Percentiles rank a stretch among this genome's conserved stretches.
phyloP scores from a whole-genome alignment of 805 yeast genomes.

The Vanderwaltozyma tropicalis region DNA sequence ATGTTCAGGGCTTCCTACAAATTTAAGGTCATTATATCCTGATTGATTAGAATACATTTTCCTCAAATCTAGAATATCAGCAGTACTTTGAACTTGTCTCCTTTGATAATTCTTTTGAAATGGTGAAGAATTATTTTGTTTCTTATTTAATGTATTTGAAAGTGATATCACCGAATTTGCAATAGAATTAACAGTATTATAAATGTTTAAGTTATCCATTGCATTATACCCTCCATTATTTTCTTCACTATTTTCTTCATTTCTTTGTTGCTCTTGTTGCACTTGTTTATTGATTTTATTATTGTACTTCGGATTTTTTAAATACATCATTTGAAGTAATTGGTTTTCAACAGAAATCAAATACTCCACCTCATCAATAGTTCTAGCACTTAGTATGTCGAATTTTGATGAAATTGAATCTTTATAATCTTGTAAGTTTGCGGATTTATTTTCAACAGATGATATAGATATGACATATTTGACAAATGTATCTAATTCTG shows the following conservation, averaged over 20 bases:
- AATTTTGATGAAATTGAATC: constrained; percentile 30
- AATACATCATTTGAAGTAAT: constrained; percentile 12
- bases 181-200: constrained; percentile 27
- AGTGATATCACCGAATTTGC: constrained; percentile 28
- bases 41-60: not conserved
- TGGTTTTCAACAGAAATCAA: constrained; percentile 39
- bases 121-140: constrained; percentile 12
- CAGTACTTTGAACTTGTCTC: constrained; percentile 19
- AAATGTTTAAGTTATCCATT: constrained; percentile 28
- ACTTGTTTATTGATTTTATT: too few relatives aligned
- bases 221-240: constrained; percentile 16
- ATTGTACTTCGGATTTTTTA: not conserved
- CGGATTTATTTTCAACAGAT: constrained; percentile 16
- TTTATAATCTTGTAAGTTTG: constrained; percentile 7
- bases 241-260: not conserved
- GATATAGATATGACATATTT: constrained; percentile 29
- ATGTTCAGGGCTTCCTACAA: constrained; percentile 1
- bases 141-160: constrained; percentile 18
- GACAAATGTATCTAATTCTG: constrained; percentile 30
- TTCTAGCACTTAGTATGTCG: constrained; percentile 60
- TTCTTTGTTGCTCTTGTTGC: not conserved
- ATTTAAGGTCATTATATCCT: not conserved
- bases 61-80: constrained; percentile 6
- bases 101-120: constrained; percentile 16
- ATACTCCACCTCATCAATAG: constrained; percentile 56